Evolutionary conservation across 164 flowering plant species (phyloP).

Genomic region (Sextonia rubra): DNA sequence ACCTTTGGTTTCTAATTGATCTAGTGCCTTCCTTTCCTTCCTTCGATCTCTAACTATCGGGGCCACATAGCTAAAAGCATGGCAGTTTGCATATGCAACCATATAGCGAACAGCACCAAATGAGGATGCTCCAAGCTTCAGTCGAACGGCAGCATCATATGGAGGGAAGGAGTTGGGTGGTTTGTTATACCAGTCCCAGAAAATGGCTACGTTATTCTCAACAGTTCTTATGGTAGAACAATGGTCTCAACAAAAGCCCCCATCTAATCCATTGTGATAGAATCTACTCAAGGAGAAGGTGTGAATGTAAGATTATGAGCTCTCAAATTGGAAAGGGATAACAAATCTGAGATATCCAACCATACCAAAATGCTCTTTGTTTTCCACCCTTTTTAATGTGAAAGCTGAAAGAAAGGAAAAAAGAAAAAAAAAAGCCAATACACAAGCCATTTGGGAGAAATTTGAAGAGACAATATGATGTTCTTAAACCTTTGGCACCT

Average conservation of each 20-base stretch:
- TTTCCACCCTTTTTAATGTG: no score
- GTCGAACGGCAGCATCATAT: slow-evolving; percentile 57
- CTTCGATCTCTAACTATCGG: slow-evolving; percentile 45
- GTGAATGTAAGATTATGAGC: background rate
- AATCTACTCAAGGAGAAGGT: background rate
- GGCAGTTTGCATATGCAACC: slow-evolving; percentile 77
- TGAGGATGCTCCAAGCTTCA: slow-evolving; percentile 48
- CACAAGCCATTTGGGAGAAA: no score
- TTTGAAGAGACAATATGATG: no score
- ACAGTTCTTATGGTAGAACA: slow-evolving; percentile 4
- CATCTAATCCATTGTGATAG: background rate
- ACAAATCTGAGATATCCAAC: background rate
- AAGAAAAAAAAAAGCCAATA: no score
- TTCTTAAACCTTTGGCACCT: no score
- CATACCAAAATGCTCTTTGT: background rate
- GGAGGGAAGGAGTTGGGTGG: slow-evolving; percentile 71
- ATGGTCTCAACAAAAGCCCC: background rate
- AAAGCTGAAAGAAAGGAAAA: no score
- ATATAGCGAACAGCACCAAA: slow-evolving; percentile 56
- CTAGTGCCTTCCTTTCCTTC: slow-evolving; percentile 44
- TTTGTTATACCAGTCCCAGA: slow-evolving; percentile 92
- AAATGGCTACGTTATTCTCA: slow-evolving; percentile 49
- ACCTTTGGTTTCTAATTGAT: slow-evolving; percentile 52
- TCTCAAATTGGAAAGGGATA: background rate
- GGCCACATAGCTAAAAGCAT: slow-evolving; percentile 55